Evolutionary conservation across 495 filamentous ascomycete species (phyloP).

Genomic region (Lasiosphaeris hirsuta): DNA sequence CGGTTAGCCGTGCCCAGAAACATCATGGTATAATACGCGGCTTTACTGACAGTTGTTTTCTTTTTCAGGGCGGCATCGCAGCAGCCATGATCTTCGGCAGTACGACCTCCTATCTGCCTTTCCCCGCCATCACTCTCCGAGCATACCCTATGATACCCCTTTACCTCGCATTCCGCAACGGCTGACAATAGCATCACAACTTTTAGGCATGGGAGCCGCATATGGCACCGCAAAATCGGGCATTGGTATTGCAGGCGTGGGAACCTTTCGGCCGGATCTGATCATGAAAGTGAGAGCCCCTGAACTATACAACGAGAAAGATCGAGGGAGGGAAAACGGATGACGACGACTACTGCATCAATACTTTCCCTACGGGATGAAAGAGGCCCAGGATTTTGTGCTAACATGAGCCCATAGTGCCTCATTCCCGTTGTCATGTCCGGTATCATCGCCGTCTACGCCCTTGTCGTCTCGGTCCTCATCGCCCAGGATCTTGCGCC

Average conservation of each 20-base stretch:
- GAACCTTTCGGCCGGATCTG: constrained; percentile 85
- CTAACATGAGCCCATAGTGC: constrained; percentile 50
- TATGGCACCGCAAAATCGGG: constrained; percentile 97
- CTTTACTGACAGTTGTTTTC: constrained; percentile 30
- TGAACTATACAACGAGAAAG: not conserved
- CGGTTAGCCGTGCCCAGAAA: not conserved
- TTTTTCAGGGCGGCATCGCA: constrained; percentile 73
- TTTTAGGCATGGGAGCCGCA: constrained; percentile 79
- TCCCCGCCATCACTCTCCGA: not conserved
- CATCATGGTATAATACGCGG: constrained; percentile 6
- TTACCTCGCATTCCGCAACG: not conserved
- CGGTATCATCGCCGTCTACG: constrained; percentile 98
- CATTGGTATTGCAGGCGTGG: constrained; percentile 93
- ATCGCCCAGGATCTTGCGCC: constrained; percentile 82
- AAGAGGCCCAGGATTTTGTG: not conserved
- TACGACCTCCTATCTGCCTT: constrained; percentile 45
- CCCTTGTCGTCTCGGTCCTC: constrained; percentile 91
- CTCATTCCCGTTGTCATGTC: constrained; percentile 98
- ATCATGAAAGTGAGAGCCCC: constrained; percentile 86
- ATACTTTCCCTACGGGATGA: too few species aligned
- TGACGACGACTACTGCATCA: not conserved
- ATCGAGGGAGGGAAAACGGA: not conserved
- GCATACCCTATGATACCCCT: not conserved
- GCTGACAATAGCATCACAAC: constrained; percentile 24
- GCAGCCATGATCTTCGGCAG: constrained; percentile 94